phyloP scores from a whole-genome alignment of 768 basidiomycete genomes.

The Galerina sulciceps region DNA sequence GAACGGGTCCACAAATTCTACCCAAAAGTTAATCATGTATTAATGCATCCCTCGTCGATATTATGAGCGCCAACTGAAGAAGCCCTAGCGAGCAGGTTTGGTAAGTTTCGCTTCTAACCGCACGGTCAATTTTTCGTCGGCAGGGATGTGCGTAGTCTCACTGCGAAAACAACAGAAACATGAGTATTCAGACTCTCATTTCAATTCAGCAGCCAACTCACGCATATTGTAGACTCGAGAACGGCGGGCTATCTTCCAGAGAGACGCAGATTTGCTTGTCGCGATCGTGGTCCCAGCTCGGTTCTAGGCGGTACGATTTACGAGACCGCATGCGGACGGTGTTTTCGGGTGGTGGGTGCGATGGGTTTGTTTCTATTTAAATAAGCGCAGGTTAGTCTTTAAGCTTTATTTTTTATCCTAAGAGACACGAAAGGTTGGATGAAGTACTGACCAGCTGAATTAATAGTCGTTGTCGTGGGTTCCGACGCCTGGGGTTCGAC shows the following conservation, averaged over 20 bases:
- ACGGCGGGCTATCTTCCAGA: background rate
- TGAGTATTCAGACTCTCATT: background rate
- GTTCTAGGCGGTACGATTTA: background rate
- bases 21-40: background rate
- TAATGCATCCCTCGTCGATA: conserved; percentile 3
- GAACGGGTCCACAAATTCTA: no score
- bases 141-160: background rate
- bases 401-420: no score
- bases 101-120: background rate
- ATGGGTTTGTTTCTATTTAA: no score
- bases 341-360: background rate
- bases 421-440: background rate
- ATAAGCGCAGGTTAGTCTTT: no score
- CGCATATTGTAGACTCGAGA: background rate
- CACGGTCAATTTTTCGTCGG: background rate
- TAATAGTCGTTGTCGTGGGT: no score
- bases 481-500: background rate
- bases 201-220: background rate
- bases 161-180: background rate
- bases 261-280: background rate
- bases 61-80: no score
- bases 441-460: background rate
- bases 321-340: background rate
- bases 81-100: background rate
- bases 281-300: background rate